Conservation (phyloP, 2,329 filamentous ascomycete genomes). For the Clathrospora elynae region DNA sequence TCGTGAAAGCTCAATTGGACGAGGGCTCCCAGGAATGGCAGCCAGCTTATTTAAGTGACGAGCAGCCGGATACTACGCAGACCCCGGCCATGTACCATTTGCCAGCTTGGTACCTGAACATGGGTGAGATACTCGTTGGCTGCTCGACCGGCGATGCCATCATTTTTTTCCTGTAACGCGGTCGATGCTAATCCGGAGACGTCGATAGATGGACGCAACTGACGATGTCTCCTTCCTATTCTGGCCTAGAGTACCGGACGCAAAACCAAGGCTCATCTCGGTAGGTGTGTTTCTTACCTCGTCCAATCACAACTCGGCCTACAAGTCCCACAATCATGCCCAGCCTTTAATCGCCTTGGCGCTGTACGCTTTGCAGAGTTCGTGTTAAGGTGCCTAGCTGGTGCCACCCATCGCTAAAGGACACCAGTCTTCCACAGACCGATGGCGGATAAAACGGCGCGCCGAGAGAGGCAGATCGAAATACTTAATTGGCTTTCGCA, state of each 20-base stretch:
- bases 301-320: conserved; percentile 27
- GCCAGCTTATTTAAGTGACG: conserved; percentile 31
- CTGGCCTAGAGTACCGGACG: conserved; percentile 18
- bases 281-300: conserved; percentile 26
- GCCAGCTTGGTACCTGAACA: conserved; percentile 18
- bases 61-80: conserved; percentile 8
- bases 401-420: conserved; percentile 15
- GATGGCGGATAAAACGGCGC: conserved; percentile 18
- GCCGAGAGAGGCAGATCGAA: conserved; percentile 24
- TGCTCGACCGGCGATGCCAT: conserved; percentile 23
- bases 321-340: conserved; percentile 15
- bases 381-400: conserved; percentile 17
- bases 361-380: conserved; percentile 8
- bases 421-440: background rate
- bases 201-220: conserved; percentile 12
- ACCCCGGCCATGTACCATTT: conserved; percentile 13
- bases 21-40: conserved; percentile 26
- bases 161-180: conserved; percentile 14
- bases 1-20: conserved; percentile 34
- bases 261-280: conserved; percentile 32
- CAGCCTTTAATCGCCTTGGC: conserved; percentile 26
- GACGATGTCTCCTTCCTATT: conserved; percentile 30
- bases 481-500: too few species aligned
- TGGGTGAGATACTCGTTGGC: conserved; percentile 10
- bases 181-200: conserved; percentile 16